Evolutionary conservation across 208 protist genomes (phyloP), one percentile per base, ranked within the genome.

Genomic region (Acanthamoeba polyphaga): DNA sequence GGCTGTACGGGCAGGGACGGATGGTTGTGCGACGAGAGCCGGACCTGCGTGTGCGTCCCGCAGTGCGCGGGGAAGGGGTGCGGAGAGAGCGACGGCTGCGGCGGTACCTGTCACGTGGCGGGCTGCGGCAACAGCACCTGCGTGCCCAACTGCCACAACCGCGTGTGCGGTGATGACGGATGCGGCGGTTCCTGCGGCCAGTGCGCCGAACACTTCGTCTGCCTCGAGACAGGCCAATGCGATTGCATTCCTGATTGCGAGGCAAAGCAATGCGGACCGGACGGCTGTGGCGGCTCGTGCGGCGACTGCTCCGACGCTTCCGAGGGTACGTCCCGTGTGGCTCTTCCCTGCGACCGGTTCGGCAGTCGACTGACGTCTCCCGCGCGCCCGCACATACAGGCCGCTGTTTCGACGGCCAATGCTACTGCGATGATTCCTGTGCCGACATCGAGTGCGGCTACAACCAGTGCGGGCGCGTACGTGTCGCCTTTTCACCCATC

Each of bases 241-340:
- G 88, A 93, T 32, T 93, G 88, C 68, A 93, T 93, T 78, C 88
- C 88, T 17, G 88, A 93, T 15, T 93, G 88, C 24, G 88, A 93
- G 0, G 88, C 4, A 1, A 93, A 78, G 64, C 38, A 72, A 34
- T 93, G 88, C 68, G 88, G 88, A 17, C n/a, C 32, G 3, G 88
- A 93, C 32, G 88, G 88, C 8, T 93, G 88, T 32, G 88, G 88
- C 3, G 88, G 88, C 29, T 93, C 88, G 32, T 93, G 88, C 49
- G 88, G 88, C 43, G 88, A 93, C 53, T 93, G 88, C 51, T 74
- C 88, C 27, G 64, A 93, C 29, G 49, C 88, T 6, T 58, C 62
- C 38, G 88, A 78, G 46, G 64, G 85, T 74, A n/a, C 12, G 3
- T 38, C 38, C 38, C 38, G n/a, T 38, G 38, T 38, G 38, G 38